phyloP scores from a whole-genome alignment of 371 early-diverging fungal genomes.

The Mucor sp. region DNA sequence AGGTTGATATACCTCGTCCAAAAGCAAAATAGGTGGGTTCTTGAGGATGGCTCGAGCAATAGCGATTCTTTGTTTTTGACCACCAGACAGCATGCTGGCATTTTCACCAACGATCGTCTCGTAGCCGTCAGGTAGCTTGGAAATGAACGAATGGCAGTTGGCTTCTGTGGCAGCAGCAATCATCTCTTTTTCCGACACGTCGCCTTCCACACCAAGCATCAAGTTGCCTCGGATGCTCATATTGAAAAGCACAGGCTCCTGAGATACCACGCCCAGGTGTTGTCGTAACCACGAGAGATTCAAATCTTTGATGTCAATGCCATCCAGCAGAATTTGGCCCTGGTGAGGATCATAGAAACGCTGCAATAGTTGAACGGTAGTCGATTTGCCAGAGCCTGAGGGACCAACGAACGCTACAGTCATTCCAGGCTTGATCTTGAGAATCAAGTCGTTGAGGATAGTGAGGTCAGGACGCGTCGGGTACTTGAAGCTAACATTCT shows the following conservation, averaged over 20 bases:
- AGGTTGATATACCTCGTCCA: constrained; percentile 84
- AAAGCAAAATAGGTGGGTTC: constrained; percentile 63
- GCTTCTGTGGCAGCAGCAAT: constrained; percentile 65
- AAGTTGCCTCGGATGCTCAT: constrained; percentile 77
- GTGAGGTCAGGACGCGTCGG: constrained; percentile 62
- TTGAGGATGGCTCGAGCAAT: constrained; percentile 75
- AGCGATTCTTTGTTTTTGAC: constrained; percentile 64
- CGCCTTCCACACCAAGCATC: constrained; percentile 50
- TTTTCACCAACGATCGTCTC: constrained; percentile 64
- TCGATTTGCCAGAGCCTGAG: constrained; percentile 58
- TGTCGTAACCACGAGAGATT: constrained; percentile 58
- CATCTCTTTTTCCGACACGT: constrained; percentile 57
- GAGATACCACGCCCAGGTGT: constrained; percentile 72
- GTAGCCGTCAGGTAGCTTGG: constrained; percentile 65
- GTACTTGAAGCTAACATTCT: constrained; percentile 67
- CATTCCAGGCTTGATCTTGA: constrained; percentile 64
- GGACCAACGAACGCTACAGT: constrained; percentile 69
- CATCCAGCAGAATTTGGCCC: constrained; percentile 63
- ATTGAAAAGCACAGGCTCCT: constrained; percentile 78
- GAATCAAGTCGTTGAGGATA: constrained; percentile 58
- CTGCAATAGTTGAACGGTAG: constrained; percentile 62
- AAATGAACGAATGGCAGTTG: constrained; percentile 71
- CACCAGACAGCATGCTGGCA: constrained; percentile 47
- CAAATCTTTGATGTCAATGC: constrained; percentile 44
- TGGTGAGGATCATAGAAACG: constrained; percentile 64